phyloP scores from a whole-genome alignment of 2,329 filamentous ascomycete genomes.

The Ophiostoma australiae region DNA sequence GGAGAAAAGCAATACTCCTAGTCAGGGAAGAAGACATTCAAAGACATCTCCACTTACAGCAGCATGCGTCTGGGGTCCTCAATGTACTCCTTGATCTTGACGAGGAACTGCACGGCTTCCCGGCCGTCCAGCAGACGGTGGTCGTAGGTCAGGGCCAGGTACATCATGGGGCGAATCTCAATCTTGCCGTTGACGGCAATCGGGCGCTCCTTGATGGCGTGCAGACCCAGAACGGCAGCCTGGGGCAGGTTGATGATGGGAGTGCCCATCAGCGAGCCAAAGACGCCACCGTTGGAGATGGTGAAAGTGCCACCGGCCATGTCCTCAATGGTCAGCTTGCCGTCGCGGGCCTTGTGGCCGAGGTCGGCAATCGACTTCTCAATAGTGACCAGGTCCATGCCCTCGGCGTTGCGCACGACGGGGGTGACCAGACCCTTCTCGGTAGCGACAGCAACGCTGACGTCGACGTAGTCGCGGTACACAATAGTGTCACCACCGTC shows the following conservation, averaged over 20 bases:
- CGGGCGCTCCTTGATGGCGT: conserved; percentile 93
- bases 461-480: conserved; percentile 96
- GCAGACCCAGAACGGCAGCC: conserved; percentile 83
- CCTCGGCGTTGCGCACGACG: conserved; percentile 89
- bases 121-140: conserved; percentile 92
- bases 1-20: neutral
- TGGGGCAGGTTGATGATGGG: conserved; percentile 98
- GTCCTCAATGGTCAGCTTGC: conserved; percentile 96
- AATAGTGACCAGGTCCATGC: conserved; percentile 80
- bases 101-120: conserved; percentile 91
- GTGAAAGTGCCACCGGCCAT: conserved; percentile 99
- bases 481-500: conserved; percentile 96
- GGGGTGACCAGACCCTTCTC: conserved; percentile 97
- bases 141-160: conserved; percentile 94
- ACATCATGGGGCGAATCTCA: conserved; percentile 99
- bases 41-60: conserved; percentile 41
- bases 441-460: conserved; percentile 93
- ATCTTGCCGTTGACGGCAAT: conserved; percentile 89
- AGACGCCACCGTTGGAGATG: conserved; percentile 95
- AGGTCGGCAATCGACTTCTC: conserved; percentile 90
- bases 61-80: conserved; percentile 94
- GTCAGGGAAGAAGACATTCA: neutral
- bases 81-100: conserved; percentile 96
- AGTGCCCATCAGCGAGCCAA: conserved; percentile 94
- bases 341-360: conserved; percentile 94